Conservation (phyloP, 73 alveolate genomes). For the Diophrys sp. region DNA sequence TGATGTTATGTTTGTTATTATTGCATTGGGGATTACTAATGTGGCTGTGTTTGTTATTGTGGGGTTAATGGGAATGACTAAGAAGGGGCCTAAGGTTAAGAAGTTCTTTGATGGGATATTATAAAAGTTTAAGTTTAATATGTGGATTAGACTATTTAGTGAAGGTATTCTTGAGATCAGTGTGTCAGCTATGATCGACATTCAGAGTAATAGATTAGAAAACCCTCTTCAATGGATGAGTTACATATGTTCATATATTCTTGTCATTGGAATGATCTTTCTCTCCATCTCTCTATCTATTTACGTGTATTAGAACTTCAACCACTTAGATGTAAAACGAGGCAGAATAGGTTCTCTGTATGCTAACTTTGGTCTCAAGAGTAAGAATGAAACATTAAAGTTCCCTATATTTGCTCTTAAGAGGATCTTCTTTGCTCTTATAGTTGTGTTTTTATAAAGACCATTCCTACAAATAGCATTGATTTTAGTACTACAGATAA, state of each 20-base stretch:
- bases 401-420: neutral
- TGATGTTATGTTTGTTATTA: neutral
- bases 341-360: neutral
- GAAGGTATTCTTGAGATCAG: neutral
- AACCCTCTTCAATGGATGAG: too few species aligned
- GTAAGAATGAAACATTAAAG: neutral
- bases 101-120: neutral
- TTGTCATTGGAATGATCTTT: neutral
- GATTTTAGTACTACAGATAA: neutral
- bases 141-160: neutral
- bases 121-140: neutral
- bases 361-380: neutral
- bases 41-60: neutral
- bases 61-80: neutral
- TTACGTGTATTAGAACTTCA: neutral
- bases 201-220: too few species aligned
- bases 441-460: neutral
- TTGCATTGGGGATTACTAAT: neutral
- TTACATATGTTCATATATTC: too few species aligned
- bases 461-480: too few species aligned
- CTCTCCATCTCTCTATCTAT: neutral
- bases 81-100: neutral
- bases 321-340: neutral
- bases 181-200: neutral
- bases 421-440: neutral